Conservation (phyloP, 805 yeast genomes). For the Scheffersomyces ergatensis region DNA sequence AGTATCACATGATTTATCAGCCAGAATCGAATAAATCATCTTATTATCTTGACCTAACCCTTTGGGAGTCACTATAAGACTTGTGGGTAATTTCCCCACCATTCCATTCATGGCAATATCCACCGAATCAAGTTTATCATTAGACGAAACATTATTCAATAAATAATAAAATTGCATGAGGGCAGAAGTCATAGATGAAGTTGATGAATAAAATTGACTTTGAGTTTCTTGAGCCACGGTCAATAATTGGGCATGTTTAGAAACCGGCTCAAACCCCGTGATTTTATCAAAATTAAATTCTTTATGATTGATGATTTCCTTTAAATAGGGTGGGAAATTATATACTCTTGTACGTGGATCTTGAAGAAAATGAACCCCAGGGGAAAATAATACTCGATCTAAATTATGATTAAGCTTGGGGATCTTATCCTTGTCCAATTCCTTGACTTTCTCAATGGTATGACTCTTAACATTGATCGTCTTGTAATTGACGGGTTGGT, state of each 20-base stretch:
- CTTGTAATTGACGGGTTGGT: too few species aligned
- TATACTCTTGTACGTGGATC: constrained; percentile 76
- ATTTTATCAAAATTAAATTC: constrained; percentile 64
- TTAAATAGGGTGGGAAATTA: constrained; percentile 64
- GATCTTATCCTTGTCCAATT: constrained; percentile 25
- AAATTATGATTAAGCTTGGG: constrained; percentile 67
- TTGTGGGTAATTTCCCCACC: constrained; percentile 45
- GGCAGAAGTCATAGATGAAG: constrained; percentile 81
- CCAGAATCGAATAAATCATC: constrained; percentile 58
- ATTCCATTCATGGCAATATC: constrained; percentile 42
- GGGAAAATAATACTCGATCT: constrained; percentile 72
- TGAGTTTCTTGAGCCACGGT: constrained; percentile 39
- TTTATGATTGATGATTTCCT: constrained; percentile 56
- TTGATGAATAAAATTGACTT: constrained; percentile 65
- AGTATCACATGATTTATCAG: constrained; percentile 64
- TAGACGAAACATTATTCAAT: constrained; percentile 43
- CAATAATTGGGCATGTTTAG: constrained; percentile 57
- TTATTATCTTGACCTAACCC: constrained; percentile 22
- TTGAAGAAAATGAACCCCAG: constrained; percentile 73
- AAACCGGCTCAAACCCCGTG: constrained; percentile 60
- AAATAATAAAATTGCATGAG: constrained; percentile 73
- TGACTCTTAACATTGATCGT: constrained; percentile 2
- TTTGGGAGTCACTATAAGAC: constrained; percentile 52
- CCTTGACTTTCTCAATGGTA: constrained; percentile 9
- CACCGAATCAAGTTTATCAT: constrained; percentile 20